These are phyloP conservation scores for Fonsecaea monophora DNA, from an alignment of 2,329 filamentous ascomycete genomes.

Conservation along the genomic window DNA sequence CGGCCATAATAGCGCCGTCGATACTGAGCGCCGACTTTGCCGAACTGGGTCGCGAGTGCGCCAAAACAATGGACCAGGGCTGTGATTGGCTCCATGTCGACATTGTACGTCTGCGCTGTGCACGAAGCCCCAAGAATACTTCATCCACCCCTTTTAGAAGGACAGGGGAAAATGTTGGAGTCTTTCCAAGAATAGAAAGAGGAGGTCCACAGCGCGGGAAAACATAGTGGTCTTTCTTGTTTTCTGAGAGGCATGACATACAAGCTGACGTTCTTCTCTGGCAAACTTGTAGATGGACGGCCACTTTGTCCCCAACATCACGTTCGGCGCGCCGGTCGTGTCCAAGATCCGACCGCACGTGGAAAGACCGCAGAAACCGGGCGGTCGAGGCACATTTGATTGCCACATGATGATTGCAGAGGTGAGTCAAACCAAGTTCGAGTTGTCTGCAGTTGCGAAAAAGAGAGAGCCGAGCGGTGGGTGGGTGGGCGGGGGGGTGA, in stretches of 20 bases:
- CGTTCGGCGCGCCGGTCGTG: slow-evolving; percentile 92
- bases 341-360: slow-evolving; percentile 91
- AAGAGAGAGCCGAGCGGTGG: too few relatives aligned
- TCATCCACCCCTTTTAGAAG: too few relatives aligned
- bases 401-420: slow-evolving; percentile 99
- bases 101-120: slow-evolving; percentile 65
- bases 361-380: slow-evolving; percentile 70
- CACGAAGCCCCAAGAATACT: too few relatives aligned
- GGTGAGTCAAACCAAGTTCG: slow-evolving; percentile 59
- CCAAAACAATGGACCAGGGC: slow-evolving; percentile 80
- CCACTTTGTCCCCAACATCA: slow-evolving; percentile 98
- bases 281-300: slow-evolving; percentile 73
- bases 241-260: too few relatives aligned
- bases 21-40: slow-evolving; percentile 97
- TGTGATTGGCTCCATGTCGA: slow-evolving; percentile 96
- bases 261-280: not conserved
- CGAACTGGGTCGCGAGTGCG: slow-evolving; percentile 83
- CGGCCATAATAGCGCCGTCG: slow-evolving; percentile 95
- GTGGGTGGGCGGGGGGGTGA: not conserved
- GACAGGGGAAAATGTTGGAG: not conserved
- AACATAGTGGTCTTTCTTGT: too few relatives aligned
- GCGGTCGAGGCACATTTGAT: slow-evolving; percentile 91
- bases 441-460: too few relatives aligned
- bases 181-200: not conserved
- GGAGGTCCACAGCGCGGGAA: not conserved